Conservation (phyloP, 192 early-diverging fungal genomes). For the Entophlyctis luteolus region DNA sequence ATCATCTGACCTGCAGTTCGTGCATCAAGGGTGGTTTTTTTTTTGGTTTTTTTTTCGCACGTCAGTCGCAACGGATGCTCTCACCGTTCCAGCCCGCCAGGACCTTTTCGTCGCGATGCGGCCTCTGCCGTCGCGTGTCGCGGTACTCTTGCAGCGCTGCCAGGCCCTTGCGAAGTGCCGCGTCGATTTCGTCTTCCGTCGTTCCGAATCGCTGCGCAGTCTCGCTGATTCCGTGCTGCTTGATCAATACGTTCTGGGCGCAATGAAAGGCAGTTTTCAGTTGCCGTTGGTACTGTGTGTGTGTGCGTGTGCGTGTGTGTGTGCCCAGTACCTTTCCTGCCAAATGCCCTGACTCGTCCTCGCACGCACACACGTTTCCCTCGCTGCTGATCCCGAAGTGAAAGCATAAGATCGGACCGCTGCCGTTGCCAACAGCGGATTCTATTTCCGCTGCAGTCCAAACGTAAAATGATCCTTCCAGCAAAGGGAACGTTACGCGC, state of each 20-base stretch:
- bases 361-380: constrained; percentile 52
- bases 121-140: constrained; percentile 39
- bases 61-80: too few relatives aligned
- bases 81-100: constrained; percentile 57
- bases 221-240: constrained; percentile 35
- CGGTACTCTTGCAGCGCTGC: constrained; percentile 35
- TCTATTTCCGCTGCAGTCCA: constrained; percentile 52
- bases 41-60: too few relatives aligned
- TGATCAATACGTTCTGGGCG: constrained; percentile 54
- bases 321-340: constrained; percentile 42
- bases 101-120: constrained; percentile 61
- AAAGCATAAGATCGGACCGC: constrained; percentile 40
- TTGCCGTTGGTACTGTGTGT: not conserved
- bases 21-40: not conserved
- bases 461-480: constrained; percentile 62
- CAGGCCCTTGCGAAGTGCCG: constrained; percentile 28
- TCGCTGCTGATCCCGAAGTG: constrained; percentile 47
- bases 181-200: constrained; percentile 24
- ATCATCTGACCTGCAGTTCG: constrained; percentile 48
- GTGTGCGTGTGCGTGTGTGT: not conserved
- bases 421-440: constrained; percentile 26
- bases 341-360: constrained; percentile 60
- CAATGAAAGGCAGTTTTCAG: not conserved
- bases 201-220: constrained; percentile 34
- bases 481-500: constrained; percentile 34